A percentile compares a stretch with the other conserved stretches of the same genome.
Evolutionary conservation across 1,284 basidiomycete genomes (phyloP).

Genomic region (Trichosporon ovoides): DNA sequence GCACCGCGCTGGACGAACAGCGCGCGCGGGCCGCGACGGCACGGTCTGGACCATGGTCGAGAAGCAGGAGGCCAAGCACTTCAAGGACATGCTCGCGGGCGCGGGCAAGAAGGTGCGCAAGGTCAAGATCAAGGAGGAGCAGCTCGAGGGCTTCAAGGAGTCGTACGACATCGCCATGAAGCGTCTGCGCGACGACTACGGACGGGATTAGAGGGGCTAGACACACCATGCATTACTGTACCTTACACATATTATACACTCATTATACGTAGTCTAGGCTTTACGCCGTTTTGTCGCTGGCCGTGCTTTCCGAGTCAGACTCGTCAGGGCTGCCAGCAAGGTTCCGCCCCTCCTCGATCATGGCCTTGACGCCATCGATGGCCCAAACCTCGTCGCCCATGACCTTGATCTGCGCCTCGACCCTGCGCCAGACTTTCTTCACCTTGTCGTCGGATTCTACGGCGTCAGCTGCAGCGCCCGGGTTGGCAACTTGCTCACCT

Average conservation of each 20-base stretch:
- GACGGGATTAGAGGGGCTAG: constrained; percentile 18
- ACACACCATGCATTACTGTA: background rate
- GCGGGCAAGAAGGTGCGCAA: constrained; percentile 69
- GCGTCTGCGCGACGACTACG: constrained; percentile 28
- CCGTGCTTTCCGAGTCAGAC: background rate
- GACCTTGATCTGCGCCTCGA: constrained; percentile 8
- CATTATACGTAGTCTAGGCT: background rate
- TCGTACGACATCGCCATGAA: constrained; percentile 57
- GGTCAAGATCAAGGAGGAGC: constrained; percentile 64
- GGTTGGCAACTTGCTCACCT: constrained; percentile 21
- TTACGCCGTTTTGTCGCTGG: background rate
- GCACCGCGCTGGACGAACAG: constrained; percentile 90
- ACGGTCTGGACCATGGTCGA: constrained; percentile 93
- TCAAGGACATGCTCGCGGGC: constrained; percentile 75
- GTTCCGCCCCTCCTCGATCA: constrained; percentile 13
- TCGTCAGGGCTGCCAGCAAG: constrained; percentile 3
- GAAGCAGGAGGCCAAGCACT: constrained; percentile 89
- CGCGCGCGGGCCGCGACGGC: constrained; percentile 78
- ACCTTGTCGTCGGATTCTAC: constrained; percentile 10
- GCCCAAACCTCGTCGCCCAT: background rate
- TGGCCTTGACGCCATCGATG: constrained; percentile 5
- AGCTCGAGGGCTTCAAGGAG: constrained; percentile 56
- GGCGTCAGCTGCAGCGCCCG: background rate
- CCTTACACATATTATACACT: background rate
- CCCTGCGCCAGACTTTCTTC: constrained; percentile 5